Base-by-base conservation (phyloP, 768 basidiomycete species). In the Rhodosporidiobolus odoratus region DNA sequence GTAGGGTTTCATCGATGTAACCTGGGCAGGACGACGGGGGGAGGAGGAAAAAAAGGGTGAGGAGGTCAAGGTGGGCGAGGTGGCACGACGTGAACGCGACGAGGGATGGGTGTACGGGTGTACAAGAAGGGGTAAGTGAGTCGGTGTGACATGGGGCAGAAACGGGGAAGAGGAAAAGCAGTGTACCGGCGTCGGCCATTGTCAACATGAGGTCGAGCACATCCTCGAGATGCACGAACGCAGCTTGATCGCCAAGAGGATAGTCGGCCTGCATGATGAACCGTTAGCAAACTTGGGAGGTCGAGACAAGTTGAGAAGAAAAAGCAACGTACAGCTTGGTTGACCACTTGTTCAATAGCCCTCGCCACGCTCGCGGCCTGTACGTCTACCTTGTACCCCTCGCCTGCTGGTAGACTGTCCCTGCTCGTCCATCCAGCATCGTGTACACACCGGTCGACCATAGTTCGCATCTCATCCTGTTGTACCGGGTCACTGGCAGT, bases 1-100 rank as follows among this genome's bases (percentile, higher is more conserved):
- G 87, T 71, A 91, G 87, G 3, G 84, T 84, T 48, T 84, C 82
- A 71, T 92, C 91, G 75, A 88, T 89, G n/a, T 86, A 88, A 76
- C 90, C 90, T 90, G 72, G 4, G 30, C 23, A 4, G 4, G 7
- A 15, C 37, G 25, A 30, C 16, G 12, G 25, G 17, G n/a, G 23
- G 32, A 38, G 3, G 32, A 41, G 23, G 30, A 19, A 8, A 16
- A 23, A 23, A 23, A 32, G 4, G 9, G 30, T 32, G 16, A 45
- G 32, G 9, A 43, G 66, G 68, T n/a, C n/a, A 35, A 58, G 69
- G 68, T 23, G 48, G 21, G 21, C 9, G 48, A 50, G 12, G 12
- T 7, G 48, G 48, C 12, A n/a, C n/a, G n/a, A n/a, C n/a, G n/a
- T n/a, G n/a, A n/a, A n/a, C n/a, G n/a, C 7, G 12, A 9, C 48